Base-by-base conservation (phyloP, 2,329 filamentous ascomycete genomes). In the Claviceps sp. region DNA sequence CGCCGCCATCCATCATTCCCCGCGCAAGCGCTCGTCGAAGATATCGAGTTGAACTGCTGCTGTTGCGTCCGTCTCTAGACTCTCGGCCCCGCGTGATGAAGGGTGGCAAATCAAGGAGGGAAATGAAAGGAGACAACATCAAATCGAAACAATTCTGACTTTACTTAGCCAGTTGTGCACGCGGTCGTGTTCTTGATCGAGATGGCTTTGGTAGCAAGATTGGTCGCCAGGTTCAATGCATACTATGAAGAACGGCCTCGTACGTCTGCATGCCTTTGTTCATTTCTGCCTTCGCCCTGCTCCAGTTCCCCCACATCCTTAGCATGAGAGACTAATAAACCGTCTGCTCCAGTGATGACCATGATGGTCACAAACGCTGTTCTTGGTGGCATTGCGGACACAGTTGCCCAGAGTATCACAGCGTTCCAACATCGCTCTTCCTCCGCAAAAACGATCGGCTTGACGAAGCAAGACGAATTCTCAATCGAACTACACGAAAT, bases 341-440 rank as follows among this genome's bases (percentile, higher is more conserved):
- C n/a, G 3, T 23, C 14, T 38, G 16, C 53, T 39, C 49, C 64
- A 86, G 87, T 98, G 43, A 80, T 98, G 62, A 98, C 93, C 56
- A 98, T 95, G 70, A 98, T 98, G 91, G 88, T 96, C 64, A 95
- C 91, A 66, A 98, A 98, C 72, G 87, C 93, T 59, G 85, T 97
- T 52, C 82, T 98, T 53, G 89, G 88, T 71, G 93, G 93, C 60
- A 85, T 98, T 59, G 93, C 93, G 68, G 93, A 98, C 69, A 97
- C 93, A 37, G 88, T 95, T 47, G 93, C 93, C 53, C 93, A 98
- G 68, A 83, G 86, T 53, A 86, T 98, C 65, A 95, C 93, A 3
- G 82, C 89, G 20, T 79, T 95, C 54, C 83, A 86, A 53, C 70
- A 85, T 64, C 79, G 80, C 55, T 16, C 38, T 13, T 77, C 82